Conservation (phyloP, 2,329 filamentous ascomycete species). For the Lomentospora prolificans region DNA sequence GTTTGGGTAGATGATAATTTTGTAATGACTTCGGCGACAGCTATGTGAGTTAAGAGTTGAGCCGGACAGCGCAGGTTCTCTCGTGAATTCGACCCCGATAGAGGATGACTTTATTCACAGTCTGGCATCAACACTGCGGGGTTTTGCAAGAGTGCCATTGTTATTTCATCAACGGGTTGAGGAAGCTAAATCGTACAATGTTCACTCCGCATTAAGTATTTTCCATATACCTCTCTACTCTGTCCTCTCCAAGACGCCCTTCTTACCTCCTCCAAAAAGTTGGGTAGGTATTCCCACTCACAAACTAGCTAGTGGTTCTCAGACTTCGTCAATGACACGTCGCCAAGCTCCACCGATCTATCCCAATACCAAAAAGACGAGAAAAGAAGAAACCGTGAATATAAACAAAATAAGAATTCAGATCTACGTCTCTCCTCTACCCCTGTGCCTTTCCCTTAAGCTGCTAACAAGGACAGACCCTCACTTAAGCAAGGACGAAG, state of each 20-base stretch:
- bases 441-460: too few relatives aligned
- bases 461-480: not conserved
- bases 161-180: not conserved
- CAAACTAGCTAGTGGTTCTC: too few relatives aligned
- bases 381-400: not conserved
- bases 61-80: too few relatives aligned
- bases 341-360: not conserved
- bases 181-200: not conserved
- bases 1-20: too few relatives aligned
- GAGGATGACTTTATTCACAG: too few relatives aligned
- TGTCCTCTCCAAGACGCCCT: not conserved
- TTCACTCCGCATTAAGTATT: not conserved
- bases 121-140: too few relatives aligned
- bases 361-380: not conserved
- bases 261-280: too few relatives aligned
- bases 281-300: too few relatives aligned
- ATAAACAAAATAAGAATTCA: not conserved
- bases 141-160: not conserved
- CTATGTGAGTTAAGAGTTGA: too few relatives aligned
- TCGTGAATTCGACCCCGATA: too few relatives aligned
- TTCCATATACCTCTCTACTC: not conserved
- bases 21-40: too few relatives aligned
- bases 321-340: not conserved
- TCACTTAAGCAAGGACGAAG: conserved; percentile 15
- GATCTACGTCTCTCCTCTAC: not conserved